Conservation (phyloP, 1,139 yeast genomes). For the Debaryomyces coudertii region DNA sequence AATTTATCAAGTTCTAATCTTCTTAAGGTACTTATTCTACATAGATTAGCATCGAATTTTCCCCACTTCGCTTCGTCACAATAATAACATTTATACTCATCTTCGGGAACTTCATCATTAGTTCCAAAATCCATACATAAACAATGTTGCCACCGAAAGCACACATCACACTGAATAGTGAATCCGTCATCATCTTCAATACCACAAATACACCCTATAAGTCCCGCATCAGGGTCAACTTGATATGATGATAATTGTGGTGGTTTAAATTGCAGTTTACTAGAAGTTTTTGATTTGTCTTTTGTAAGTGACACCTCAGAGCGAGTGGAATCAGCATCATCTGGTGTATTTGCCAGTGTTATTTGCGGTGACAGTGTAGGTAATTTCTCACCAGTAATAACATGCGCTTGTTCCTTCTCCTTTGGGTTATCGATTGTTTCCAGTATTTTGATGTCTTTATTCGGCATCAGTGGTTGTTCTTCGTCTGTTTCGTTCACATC, state of each 20-base stretch:
- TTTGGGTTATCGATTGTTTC: background rate
- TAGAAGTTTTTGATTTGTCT: background rate
- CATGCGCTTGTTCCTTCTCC: background rate
- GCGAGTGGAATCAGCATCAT: background rate
- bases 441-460: background rate
- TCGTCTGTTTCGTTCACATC: slow-evolving; percentile 24
- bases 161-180: slow-evolving; percentile 90
- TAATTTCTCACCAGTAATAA: background rate
- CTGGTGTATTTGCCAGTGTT: background rate
- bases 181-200: slow-evolving; percentile 92
- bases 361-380: background rate
- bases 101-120: slow-evolving; percentile 79
- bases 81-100: slow-evolving; percentile 72
- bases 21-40: slow-evolving; percentile 38
- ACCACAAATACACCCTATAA: slow-evolving; percentile 89
- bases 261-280: slow-evolving; percentile 9
- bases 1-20: slow-evolving; percentile 35
- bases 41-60: slow-evolving; percentile 47
- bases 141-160: slow-evolving; percentile 95
- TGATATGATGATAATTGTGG: slow-evolving; percentile 52
- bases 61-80: slow-evolving; percentile 66
- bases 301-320: background rate
- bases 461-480: slow-evolving; percentile 13
- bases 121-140: slow-evolving; percentile 79
- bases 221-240: slow-evolving; percentile 79